These are phyloP conservation scores for Neopestalotiopsis clavispora DNA, from an alignment of 2,329 filamentous ascomycete genomes.

Conservation along the genomic window DNA sequence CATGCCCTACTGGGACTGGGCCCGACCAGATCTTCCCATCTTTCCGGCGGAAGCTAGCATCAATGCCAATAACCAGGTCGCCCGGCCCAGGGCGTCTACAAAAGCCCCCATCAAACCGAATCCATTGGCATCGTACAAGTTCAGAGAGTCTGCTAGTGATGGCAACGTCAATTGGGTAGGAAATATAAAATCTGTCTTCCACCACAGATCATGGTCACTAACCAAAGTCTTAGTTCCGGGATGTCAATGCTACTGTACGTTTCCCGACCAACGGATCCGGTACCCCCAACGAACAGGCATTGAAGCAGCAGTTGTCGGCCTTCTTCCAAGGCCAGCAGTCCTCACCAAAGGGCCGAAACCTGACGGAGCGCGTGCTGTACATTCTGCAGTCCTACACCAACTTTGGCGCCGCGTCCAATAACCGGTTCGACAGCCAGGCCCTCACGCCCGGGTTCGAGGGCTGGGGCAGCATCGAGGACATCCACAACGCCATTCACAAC, in stretches of 20 bases:
- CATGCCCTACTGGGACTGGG: constrained; percentile 68
- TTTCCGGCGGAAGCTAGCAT: neutral
- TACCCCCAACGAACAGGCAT: neutral
- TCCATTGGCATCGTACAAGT: neutral
- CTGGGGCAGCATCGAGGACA: constrained; percentile 8
- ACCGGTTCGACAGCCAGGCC: neutral
- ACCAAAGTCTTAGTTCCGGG: neutral
- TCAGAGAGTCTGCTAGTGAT: neutral
- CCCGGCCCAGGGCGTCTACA: neutral
- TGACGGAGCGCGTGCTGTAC: constrained; percentile 8
- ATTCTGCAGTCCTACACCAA: constrained; percentile 11
- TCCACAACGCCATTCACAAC: constrained; percentile 10
- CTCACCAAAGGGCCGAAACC: neutral
- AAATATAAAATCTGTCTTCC: neutral
- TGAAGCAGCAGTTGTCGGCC: neutral
- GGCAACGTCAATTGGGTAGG: neutral
- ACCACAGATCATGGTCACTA: no score
- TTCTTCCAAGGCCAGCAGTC: neutral
- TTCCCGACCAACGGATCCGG: neutral
- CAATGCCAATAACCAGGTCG: neutral
- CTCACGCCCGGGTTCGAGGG: neutral
- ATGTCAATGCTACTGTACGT: neutral
- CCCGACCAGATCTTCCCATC: constrained; percentile 26
- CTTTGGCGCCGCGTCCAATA: neutral
- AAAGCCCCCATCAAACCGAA: neutral